Conservation (phyloP, 148 eudicot genomes). For the Rhododendron henanense region DNA sequence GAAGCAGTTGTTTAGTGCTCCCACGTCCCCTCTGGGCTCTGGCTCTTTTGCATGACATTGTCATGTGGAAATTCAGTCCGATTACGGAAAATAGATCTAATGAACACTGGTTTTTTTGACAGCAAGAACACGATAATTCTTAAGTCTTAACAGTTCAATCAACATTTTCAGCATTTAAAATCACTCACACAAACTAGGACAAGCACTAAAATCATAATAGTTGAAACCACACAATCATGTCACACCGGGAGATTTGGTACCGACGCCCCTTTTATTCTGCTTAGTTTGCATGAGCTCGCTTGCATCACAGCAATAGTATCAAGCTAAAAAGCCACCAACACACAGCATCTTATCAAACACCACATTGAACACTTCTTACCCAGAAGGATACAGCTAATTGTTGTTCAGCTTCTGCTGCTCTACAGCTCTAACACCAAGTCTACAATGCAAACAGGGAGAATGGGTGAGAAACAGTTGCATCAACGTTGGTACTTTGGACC, state of each 20-base stretch:
- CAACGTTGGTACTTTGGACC: not conserved
- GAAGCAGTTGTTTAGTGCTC: not conserved
- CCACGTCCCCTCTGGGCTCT: not conserved
- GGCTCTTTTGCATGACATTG: not conserved
- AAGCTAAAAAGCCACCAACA: slow-evolving; percentile 2
- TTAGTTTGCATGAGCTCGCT: not conserved
- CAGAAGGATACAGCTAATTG: slow-evolving; percentile 6
- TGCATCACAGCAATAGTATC: not conserved
- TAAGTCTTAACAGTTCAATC: not conserved
- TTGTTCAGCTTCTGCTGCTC: slow-evolving; percentile 18
- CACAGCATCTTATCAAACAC: slow-evolving; percentile 5
- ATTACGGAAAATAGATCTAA: not conserved
- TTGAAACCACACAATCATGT: not conserved
- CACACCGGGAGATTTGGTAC: not conserved
- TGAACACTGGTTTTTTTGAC: not conserved
- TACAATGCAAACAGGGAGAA: slow-evolving; percentile 21
- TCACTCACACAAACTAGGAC: not conserved
- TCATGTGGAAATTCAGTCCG: not conserved
- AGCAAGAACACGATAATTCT: not conserved
- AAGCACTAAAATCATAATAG: not conserved
- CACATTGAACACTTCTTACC: slow-evolving; percentile 2
- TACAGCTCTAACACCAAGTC: slow-evolving; percentile 52
- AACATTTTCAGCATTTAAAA: slow-evolving; percentile 1
- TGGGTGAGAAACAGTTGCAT: slow-evolving; percentile 1
- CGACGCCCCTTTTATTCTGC: not conserved